Base-by-base conservation (phyloP, 371 early-diverging fungal species). In the Rhizopus sp. region DNA sequence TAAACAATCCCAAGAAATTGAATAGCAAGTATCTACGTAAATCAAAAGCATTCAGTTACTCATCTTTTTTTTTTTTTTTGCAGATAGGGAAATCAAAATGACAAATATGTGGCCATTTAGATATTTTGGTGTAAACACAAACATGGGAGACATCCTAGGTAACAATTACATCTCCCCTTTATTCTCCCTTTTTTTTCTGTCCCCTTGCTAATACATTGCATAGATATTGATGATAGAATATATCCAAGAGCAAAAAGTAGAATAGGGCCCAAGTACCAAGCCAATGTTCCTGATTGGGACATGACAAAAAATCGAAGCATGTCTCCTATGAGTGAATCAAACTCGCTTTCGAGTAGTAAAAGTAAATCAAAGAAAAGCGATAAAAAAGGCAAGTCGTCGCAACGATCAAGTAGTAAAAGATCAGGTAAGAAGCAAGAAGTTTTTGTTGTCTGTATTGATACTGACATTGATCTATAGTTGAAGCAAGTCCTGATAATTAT, bases 101-200 rank as follows among this genome's bases (percentile, higher is more conserved):
- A 82, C 83, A 2, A 72, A 83, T 44, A 76, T 86, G 81, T 94
- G 91, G 90, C 95, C 95, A 8, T 94, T 88, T 62, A 82, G 93
- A 8, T 94, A 94, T 59, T 92, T 92, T 78, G 93, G 93, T n/a
- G 75, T 86, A 4, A 81, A 91, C 59, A 85, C 88, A 3, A 79
- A 88, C 35, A 70, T 87, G 23, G 75, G 80, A 13, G 90, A 88
- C 40, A 82, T 89, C 33, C 68, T 89, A 53, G 87, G 88, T 80
- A 82, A 45, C 13, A 40, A 29, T 46, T 35, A 49, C 29, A 3
- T 40, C 15, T 29, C 41, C 8, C n/a, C 33, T 33, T 29, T 50
- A n/a, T 33, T 44, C 45, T 39, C 53, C 9, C 33, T 16, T 16
- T 50, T 9, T 16, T 50, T 8, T 7, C 15, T 38, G 1, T 12